Base-by-base conservation (phyloP, 1,284 basidiomycete species). In the Trichosporon sp. region DNA sequence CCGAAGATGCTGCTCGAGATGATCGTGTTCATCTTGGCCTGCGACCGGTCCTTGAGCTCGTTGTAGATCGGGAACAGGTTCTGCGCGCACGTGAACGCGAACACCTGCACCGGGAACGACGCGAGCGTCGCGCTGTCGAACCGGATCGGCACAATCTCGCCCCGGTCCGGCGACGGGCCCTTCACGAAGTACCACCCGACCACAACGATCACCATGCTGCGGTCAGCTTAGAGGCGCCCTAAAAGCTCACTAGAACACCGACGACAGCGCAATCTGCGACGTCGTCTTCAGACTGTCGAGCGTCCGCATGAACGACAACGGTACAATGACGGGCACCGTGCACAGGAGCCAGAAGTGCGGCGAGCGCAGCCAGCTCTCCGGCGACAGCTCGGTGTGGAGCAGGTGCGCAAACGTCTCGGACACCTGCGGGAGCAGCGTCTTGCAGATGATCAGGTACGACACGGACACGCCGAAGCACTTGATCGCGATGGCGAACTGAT, bases 391-490 rank as follows among this genome's bases (percentile, higher is more conserved):
- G 65, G 76, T 73, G 44, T 78, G 68, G 31, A 93, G 82, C 76
- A 91, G 87, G 77, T 93, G 90, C 80, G 90, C 91, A 65, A 98
- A 85, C 12, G 93, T 91, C 69, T 86, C 85, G 35, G 95, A 89
- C n/a, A 98, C 96, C 78, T 90, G 95, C 1, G 97, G 96, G 87
- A 98, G 92, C 65, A 98, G 87, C 6, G 83, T 84, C 81, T 97
- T 97, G 84, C 96, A 90, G 75, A 98, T 95, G 77, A 98, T 95
- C 65, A 95, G 86, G 80, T 95, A 96, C 86, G 93, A 96, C 75
- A 97, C 91, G 42, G 92, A 95, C 8, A 99, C 97, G 34, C 97
- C 97, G 80, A 96, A 96, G 81, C 94, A 98, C 81, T 98, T 98
- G 81, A 92, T 90, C 2, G 95, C 95, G 76, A 99, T 98, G 7